Evolutionary conservation across 805 yeast genomes (phyloP).

Genomic region (Lachancea sp.): DNA sequence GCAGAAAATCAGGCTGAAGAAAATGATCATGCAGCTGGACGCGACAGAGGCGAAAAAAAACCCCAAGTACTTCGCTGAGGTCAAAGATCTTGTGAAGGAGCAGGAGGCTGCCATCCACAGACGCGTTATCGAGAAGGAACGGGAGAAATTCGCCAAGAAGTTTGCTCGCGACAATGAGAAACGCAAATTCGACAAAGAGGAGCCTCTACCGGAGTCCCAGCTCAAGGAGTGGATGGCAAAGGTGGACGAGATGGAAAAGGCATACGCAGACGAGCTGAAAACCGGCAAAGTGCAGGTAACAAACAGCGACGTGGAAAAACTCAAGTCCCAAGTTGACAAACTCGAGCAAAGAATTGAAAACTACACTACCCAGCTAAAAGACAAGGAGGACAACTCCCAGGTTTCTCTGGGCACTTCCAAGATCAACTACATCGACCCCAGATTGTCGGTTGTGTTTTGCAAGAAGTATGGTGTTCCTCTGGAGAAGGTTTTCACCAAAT

Average conservation of each 20-base stretch:
- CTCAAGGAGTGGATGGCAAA: slow-evolving; percentile 53
- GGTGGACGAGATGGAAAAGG: slow-evolving; percentile 44
- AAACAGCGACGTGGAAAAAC: slow-evolving; percentile 57
- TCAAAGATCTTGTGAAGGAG: slow-evolving; percentile 60
- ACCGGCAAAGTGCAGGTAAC: slow-evolving; percentile 54
- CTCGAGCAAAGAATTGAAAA: slow-evolving; percentile 64
- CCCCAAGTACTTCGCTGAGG: slow-evolving; percentile 56
- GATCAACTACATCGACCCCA: slow-evolving; percentile 91
- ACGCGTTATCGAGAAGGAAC: slow-evolving; percentile 56
- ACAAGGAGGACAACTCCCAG: slow-evolving; percentile 88
- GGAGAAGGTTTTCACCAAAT: slow-evolving; percentile 85
- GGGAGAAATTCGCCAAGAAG: slow-evolving; percentile 57
- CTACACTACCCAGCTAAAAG: slow-evolving; percentile 71
- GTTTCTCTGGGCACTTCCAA: slow-evolving; percentile 92
- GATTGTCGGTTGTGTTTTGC: slow-evolving; percentile 82
- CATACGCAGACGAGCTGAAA: slow-evolving; percentile 51
- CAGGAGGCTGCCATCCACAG: slow-evolving; percentile 55
- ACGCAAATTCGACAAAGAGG: slow-evolving; percentile 49
- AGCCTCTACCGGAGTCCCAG: slow-evolving; percentile 47
- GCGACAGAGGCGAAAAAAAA: slow-evolving; percentile 43
- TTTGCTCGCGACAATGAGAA: slow-evolving; percentile 75
- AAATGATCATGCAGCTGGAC: slow-evolving; percentile 63
- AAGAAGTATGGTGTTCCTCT: slow-evolving; percentile 84
- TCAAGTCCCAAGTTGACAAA: slow-evolving; percentile 62
- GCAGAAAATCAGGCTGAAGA: slow-evolving; percentile 71